Conservation (phyloP, 305 asterid genomes). For the Plantago coronopus region DNA sequence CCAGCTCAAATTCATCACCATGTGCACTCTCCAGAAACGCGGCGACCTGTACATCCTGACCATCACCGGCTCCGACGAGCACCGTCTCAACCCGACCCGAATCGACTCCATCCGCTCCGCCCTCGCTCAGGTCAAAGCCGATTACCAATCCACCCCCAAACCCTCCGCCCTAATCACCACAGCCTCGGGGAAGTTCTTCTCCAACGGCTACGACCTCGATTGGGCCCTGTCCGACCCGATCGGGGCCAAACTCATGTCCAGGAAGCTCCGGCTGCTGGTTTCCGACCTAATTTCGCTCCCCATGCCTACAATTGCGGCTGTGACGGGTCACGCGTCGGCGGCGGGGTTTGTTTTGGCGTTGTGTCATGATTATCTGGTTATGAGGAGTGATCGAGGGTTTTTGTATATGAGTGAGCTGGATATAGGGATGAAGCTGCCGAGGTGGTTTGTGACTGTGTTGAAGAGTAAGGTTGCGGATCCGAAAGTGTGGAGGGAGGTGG, state of each 20-base stretch:
- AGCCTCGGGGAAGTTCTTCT: constrained; percentile 66
- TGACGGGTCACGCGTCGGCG: constrained; percentile 66
- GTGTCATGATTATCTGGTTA: constrained; percentile 55
- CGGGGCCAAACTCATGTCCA: constrained; percentile 34
- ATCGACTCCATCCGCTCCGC: constrained; percentile 51
- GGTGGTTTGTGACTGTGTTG: constrained; percentile 46
- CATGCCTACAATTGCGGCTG: constrained; percentile 81
- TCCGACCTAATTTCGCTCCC: constrained; percentile 59
- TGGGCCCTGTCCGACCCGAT: constrained; percentile 43
- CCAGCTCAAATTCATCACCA: not conserved
- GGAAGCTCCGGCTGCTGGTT: constrained; percentile 46
- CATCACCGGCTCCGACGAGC: constrained; percentile 53
- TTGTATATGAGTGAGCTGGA: constrained; percentile 69
- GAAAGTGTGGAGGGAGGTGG: constrained; percentile 22
- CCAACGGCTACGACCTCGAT: constrained; percentile 66
- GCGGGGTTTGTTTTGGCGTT: constrained; percentile 50
- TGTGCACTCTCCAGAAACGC: constrained; percentile 48
- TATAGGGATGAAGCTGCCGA: constrained; percentile 36
- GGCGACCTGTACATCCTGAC: constrained; percentile 56
- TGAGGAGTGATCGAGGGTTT: constrained; percentile 56
- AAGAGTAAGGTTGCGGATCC: constrained; percentile 41
- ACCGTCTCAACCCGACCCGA: constrained; percentile 56
- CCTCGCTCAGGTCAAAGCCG: constrained; percentile 33
- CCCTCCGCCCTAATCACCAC: constrained; percentile 60
- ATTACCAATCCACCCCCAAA: constrained; percentile 28